Percentiles rank a stretch among this genome's conserved stretches.
phyloP scores from a whole-genome alignment of 1,284 basidiomycete species.

The Bondarzewia mesenterica region DNA sequence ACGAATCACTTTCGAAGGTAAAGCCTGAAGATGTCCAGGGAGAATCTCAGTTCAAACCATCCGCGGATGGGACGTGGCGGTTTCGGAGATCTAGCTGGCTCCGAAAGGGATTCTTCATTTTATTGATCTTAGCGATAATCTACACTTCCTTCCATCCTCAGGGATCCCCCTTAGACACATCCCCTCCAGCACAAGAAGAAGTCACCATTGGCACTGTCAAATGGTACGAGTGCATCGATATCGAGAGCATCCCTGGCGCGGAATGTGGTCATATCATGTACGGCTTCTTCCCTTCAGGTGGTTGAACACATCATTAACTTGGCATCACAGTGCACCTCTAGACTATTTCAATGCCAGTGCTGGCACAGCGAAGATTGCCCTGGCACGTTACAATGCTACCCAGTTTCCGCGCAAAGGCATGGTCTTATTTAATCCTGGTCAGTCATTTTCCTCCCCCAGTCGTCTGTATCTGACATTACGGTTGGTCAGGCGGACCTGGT shows the following conservation, averaged over 20 bases:
- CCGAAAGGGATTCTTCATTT: too few species aligned
- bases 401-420: slow-evolving; percentile 11
- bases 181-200: too few species aligned
- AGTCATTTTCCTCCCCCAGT: neutral
- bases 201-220: slow-evolving; percentile 9
- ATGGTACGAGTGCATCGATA: slow-evolving; percentile 8
- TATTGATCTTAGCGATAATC: too few species aligned
- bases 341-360: neutral
- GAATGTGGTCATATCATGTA: slow-evolving; percentile 19
- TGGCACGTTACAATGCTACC: neutral
- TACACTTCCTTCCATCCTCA: too few species aligned
- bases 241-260: slow-evolving; percentile 8
- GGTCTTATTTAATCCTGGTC: slow-evolving; percentile 9
- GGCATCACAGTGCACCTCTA: neutral
- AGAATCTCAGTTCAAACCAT: too few species aligned
- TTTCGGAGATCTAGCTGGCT: too few species aligned
- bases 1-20: too few species aligned
- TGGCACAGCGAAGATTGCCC: neutral
- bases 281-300: slow-evolving; percentile 1
- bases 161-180: too few species aligned
- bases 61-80: too few species aligned
- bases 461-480: neutral
- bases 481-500: neutral
- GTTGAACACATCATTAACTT: neutral
- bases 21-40: too few species aligned